Percentiles rank a stretch among this genome's conserved stretches.
Evolutionary conservation across 176 grass and related monocot species (phyloP).

Genomic region (Aegilops tauschii): DNA sequence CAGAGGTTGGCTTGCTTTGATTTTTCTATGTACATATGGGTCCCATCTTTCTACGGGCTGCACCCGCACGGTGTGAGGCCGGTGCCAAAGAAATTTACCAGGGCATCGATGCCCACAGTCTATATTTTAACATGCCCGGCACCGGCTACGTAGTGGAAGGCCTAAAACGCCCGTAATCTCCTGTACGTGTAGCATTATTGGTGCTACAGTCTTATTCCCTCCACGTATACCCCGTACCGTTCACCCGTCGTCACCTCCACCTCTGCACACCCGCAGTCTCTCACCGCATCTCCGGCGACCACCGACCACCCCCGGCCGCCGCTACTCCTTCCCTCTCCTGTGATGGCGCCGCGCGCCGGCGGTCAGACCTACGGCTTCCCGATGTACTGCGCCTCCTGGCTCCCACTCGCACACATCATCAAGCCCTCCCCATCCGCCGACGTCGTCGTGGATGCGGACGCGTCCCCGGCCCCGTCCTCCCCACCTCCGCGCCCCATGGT

Average conservation of each 20-base stretch:
- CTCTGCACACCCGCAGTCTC: neutral
- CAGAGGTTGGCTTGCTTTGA: too few relatives aligned
- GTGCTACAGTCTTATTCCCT: too few relatives aligned
- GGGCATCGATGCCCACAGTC: too few relatives aligned
- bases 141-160: too few relatives aligned
- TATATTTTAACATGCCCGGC: too few relatives aligned
- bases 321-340: neutral
- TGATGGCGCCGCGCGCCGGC: slow-evolving; percentile 39
- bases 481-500: slow-evolving; percentile 27
- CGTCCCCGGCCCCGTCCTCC: neutral
- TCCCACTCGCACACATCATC: slow-evolving; percentile 70
- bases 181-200: too few relatives aligned
- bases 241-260: slow-evolving; percentile 5
- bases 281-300: neutral
- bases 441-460: neutral
- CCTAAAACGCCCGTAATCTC: too few relatives aligned
- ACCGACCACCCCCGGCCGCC: neutral
- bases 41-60: too few relatives aligned
- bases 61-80: too few relatives aligned
- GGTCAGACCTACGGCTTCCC: slow-evolving; percentile 84
- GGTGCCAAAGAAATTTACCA: too few relatives aligned
- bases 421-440: slow-evolving; percentile 8
- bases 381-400: slow-evolving; percentile 86
- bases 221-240: neutral
- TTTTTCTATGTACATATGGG: too few relatives aligned